phyloP scores from a whole-genome alignment of 805 yeast species.

The Candida oleophila region DNA sequence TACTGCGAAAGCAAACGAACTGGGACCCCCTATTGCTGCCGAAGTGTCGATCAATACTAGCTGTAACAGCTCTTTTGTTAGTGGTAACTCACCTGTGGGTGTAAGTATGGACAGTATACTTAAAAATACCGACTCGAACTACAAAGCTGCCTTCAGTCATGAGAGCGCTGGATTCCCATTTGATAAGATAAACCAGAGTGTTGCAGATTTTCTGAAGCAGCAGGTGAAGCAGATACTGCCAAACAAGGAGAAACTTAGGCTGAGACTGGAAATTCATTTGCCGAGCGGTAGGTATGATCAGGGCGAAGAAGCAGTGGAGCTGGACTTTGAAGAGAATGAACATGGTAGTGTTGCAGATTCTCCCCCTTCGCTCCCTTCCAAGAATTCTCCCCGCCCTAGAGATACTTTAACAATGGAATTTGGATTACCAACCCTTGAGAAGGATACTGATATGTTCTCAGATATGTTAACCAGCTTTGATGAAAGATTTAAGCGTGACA shows the following conservation, averaged over 20 bases:
- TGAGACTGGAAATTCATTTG: neutral
- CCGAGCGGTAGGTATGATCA: neutral
- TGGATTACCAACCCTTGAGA: conserved; percentile 26
- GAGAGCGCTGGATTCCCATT: neutral
- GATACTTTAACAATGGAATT: conserved; percentile 5
- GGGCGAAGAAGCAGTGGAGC: neutral
- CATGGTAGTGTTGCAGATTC: neutral
- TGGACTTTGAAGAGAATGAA: neutral
- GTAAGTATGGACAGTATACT: neutral
- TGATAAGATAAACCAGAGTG: neutral
- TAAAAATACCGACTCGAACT: neutral
- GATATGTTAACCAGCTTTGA: conserved; percentile 28
- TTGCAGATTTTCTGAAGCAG: neutral
- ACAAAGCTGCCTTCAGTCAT: neutral
- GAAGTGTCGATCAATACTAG: conserved; percentile 3
- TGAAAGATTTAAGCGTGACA: conserved; percentile 16
- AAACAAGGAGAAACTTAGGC: neutral
- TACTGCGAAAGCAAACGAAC: neutral
- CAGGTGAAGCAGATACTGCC: neutral
- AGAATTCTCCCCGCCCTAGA: neutral
- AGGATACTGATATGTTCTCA: conserved; percentile 26
- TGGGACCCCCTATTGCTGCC: neutral
- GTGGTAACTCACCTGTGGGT: neutral
- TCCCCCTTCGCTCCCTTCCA: neutral
- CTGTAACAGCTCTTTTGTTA: neutral